Conservation (phyloP, 2,329 filamentous ascomycete species). For the Cladosporium sp. region DNA sequence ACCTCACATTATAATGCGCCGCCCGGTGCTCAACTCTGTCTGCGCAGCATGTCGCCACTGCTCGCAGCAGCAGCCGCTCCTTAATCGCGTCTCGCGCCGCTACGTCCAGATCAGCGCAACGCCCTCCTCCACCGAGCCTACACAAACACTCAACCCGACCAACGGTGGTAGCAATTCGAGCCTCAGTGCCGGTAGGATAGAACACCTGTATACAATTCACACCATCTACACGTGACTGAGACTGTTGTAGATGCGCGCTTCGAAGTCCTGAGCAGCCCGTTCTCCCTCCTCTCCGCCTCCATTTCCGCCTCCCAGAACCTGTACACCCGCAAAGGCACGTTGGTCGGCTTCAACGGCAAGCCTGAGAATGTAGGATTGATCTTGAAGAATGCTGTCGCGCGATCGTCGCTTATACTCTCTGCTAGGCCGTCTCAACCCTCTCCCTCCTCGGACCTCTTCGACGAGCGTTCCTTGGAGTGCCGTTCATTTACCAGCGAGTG, state of each 20-base stretch:
- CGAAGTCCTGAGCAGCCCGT: slow-evolving; percentile 87
- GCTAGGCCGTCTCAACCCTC: slow-evolving; percentile 81
- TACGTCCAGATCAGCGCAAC: slow-evolving; percentile 51
- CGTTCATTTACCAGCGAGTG: slow-evolving; percentile 91
- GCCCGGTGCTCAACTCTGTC: slow-evolving; percentile 32
- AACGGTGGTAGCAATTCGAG: slow-evolving; percentile 25
- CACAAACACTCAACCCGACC: slow-evolving; percentile 39
- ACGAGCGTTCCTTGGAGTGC: slow-evolving; percentile 78
- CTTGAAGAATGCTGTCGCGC: neutral
- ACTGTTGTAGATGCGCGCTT: slow-evolving; percentile 79
- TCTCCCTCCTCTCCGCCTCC: slow-evolving; percentile 90
- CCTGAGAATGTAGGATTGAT: slow-evolving; percentile 70
- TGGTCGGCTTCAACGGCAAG: slow-evolving; percentile 88
- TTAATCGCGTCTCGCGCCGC: slow-evolving; percentile 30
- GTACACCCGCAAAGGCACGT: slow-evolving; percentile 86
- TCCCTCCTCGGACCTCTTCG: slow-evolving; percentile 82
- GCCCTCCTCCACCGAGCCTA: slow-evolving; percentile 43
- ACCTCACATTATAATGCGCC: slow-evolving; percentile 32
- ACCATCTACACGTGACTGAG: slow-evolving; percentile 11
- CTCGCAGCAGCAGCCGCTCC: slow-evolving; percentile 21
- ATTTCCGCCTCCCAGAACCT: slow-evolving; percentile 91
- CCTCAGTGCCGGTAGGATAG: slow-evolving; percentile 25
- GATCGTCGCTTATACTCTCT: slow-evolving; percentile 14
- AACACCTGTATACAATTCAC: neutral
- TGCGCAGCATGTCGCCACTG: slow-evolving; percentile 32